These are phyloP conservation scores for Mucor velutinosus DNA, from an alignment of 371 early-diverging fungal species.

Conservation along the genomic window DNA sequence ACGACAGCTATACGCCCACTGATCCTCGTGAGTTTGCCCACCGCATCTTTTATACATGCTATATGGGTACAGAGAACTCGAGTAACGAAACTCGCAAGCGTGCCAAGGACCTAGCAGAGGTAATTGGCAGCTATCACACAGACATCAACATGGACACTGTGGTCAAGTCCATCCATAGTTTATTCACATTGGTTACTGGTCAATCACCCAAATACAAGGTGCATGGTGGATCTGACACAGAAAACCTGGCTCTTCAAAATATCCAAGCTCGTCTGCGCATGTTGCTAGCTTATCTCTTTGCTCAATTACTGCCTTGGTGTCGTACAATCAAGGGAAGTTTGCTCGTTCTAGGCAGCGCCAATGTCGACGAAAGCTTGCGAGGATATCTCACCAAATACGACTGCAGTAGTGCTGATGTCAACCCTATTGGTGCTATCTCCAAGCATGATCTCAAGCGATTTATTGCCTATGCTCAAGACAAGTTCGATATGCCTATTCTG, in stretches of 20 bases:
- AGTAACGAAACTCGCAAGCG: conserved; percentile 82
- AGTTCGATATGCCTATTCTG: conserved; percentile 74
- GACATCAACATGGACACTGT: conserved; percentile 88
- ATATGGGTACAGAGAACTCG: conserved; percentile 94
- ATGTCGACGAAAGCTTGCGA: conserved; percentile 95
- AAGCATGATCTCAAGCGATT: conserved; percentile 89
- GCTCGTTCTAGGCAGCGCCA: conserved; percentile 94
- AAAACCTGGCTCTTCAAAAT: conserved; percentile 96
- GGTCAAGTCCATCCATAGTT: conserved; percentile 70
- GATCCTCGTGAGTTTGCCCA: conserved; percentile 83
- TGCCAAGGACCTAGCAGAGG: conserved; percentile 77
- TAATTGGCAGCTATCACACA: conserved; percentile 91
- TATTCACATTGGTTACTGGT: conserved; percentile 83
- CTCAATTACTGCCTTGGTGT: conserved; percentile 91
- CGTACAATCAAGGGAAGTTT: conserved; percentile 76
- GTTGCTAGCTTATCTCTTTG: conserved; percentile 94
- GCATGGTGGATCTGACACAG: conserved; percentile 83
- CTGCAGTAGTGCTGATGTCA: conserved; percentile 96
- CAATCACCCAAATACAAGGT: conserved; percentile 79
- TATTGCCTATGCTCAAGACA: conserved; percentile 69
- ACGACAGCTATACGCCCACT: conserved; percentile 64
- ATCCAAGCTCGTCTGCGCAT: conserved; percentile 96
- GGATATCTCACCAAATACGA: conserved; percentile 99
- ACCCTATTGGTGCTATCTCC: conserved; percentile 95
- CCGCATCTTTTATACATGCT: conserved; percentile 92